phyloP scores from a whole-genome alignment of 2,329 filamentous ascomycete species.

The Diaporthe humulicola region DNA sequence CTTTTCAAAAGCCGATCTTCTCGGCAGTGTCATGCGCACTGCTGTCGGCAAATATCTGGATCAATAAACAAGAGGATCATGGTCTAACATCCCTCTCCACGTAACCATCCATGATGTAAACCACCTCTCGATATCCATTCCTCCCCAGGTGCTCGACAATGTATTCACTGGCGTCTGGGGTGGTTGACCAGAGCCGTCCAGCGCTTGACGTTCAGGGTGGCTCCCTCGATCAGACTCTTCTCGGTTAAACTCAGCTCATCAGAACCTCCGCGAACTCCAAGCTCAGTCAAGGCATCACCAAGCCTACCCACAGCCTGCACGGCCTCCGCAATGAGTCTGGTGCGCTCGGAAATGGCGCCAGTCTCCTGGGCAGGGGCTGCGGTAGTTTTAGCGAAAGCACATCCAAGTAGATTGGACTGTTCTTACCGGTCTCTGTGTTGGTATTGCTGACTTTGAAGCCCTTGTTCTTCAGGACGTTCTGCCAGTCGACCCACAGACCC shows the following conservation, averaged over 20 bases:
- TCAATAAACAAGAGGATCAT: background rate
- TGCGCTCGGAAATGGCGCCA: accelerated
- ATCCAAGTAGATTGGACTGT: background rate
- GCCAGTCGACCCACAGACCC: background rate
- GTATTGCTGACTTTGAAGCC: background rate
- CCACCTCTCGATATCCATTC: background rate
- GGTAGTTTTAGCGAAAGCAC: background rate
- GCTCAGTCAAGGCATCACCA: background rate
- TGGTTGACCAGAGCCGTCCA: background rate
- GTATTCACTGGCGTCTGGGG: background rate
- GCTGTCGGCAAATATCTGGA: background rate
- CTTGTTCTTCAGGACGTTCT: background rate
- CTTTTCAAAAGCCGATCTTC: no score
- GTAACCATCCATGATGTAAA: background rate
- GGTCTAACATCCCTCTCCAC: background rate
- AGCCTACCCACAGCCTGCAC: background rate
- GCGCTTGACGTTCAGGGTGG: background rate
- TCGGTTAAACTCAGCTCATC: background rate
- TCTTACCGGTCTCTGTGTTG: background rate
- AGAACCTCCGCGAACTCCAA: background rate
- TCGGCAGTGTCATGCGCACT: no score
- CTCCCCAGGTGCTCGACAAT: no score
- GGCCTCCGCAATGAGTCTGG: background rate
- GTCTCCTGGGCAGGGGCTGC: background rate
- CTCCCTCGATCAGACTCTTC: background rate